Base-by-base conservation (phyloP, 2,329 filamentous ascomycete genomes). In the Pyricularia pennisetigena region DNA sequence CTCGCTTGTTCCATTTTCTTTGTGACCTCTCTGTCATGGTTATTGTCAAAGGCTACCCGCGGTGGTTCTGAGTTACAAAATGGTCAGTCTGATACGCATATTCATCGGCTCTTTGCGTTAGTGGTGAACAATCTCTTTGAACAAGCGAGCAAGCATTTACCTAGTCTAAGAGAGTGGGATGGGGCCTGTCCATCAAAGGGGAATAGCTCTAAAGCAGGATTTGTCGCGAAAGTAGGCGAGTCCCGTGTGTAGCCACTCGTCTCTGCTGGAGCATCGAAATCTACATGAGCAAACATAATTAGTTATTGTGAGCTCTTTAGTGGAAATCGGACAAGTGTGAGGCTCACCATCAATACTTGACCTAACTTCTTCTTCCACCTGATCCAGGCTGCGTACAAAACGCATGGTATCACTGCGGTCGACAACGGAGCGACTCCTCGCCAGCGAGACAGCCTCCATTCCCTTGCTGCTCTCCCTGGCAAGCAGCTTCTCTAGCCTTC, bases 401-500 rank as follows among this genome's bases (percentile, higher is more conserved):
- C 74, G 68, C 66, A 72, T 75, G 16, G 74, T 74, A 30, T 74
- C 74, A 64, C 75, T 77, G 41, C 81, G 74, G 68, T 81, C 77
- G 24, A 83, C 72, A 24, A 83, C 71, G 61, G 80, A 83, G 16
- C 76, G 76, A 4, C 78, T 76, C 62, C 81, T 77, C 14, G 80
- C 80, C 28, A 83, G 69, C 0, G 78, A 74, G 2, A 83, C 82
- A n/a, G 79, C 78, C 68, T 79, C 80, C 35, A 83, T 74, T 3
- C 81, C 80, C 29, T 78, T 76, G 23, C 71, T 74, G n/a, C 76
- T 78, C 54, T 74, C 69, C 29, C 71, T 73, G 10, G 78, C 76
- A 30, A 81, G 70, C 2, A 76, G 69, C 9, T 78, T 70, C 69
- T 81, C 79, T 10, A 82, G 75, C 16, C 78, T 70, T 71, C 78